A percentile compares a stretch with the other conserved stretches of the same genome.
Conservation (phyloP, 164 flowering plant genomes). For the Vitis riparia region DNA sequence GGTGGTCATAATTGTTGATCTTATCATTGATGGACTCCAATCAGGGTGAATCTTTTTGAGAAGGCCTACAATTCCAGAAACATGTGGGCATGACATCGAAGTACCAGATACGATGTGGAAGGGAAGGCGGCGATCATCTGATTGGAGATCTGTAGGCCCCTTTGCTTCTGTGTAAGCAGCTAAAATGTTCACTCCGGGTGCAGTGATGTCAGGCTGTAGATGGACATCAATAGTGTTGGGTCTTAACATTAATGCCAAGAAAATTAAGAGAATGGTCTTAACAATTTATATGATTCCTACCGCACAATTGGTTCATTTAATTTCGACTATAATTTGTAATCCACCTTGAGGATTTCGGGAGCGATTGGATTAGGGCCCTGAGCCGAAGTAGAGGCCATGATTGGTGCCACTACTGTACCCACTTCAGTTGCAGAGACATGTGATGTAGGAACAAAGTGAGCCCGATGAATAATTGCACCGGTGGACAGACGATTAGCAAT, state of each 20-base stretch:
- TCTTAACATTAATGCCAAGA: too few species aligned
- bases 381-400: neutral
- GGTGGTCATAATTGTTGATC: neutral
- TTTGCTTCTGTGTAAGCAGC: neutral
- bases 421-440: neutral
- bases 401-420: neutral
- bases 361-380: neutral
- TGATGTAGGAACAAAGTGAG: constrained; percentile 2
- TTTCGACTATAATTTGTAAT: too few species aligned
- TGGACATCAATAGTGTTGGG: neutral
- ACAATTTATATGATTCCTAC: too few species aligned
- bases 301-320: too few species aligned
- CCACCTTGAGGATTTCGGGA: constrained; percentile 1
- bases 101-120: neutral
- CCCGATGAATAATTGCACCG: neutral
- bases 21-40: neutral
- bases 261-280: too few species aligned
- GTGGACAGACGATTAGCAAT: neutral
- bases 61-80: too few species aligned
- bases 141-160: neutral
- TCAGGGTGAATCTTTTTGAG: neutral
- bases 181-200: neutral
- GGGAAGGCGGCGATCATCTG: neutral
- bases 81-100: too few species aligned
- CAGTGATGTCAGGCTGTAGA: neutral